phyloP scores from a whole-genome alignment of 2,329 filamentous ascomycete species.

The Penicillium brevicompactum region DNA sequence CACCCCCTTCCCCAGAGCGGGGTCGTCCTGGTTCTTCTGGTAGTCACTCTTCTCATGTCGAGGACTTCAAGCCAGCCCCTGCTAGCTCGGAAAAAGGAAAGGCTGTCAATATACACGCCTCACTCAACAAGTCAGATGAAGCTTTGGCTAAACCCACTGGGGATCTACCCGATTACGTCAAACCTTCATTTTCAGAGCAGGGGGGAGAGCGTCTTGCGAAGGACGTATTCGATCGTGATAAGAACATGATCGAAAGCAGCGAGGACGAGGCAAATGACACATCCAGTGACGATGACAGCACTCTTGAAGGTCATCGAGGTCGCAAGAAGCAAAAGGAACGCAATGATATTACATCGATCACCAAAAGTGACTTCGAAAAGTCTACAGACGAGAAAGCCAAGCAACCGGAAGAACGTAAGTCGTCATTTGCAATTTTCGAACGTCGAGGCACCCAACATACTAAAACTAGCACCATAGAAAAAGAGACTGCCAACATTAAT shows the following conservation, averaged over 20 bases:
- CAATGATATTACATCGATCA: slow-evolving; percentile 28
- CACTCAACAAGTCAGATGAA: slow-evolving; percentile 72
- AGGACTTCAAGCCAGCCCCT: background rate
- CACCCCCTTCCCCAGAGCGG: slow-evolving; percentile 26
- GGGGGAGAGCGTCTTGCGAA: slow-evolving; percentile 64
- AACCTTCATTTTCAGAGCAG: slow-evolving; percentile 44
- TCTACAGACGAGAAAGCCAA: slow-evolving; percentile 56
- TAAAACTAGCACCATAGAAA: slow-evolving; percentile 15
- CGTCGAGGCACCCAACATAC: background rate
- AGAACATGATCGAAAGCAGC: slow-evolving; percentile 64
- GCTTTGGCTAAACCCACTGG: slow-evolving; percentile 67
- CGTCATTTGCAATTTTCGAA: background rate
- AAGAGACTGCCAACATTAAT: slow-evolving; percentile 14
- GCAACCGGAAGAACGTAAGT: slow-evolving; percentile 74
- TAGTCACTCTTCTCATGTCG: slow-evolving; percentile 39
- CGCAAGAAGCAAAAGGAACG: slow-evolving; percentile 28
- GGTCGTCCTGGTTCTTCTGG: slow-evolving; percentile 38
- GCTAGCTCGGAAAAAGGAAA: slow-evolving; percentile 59
- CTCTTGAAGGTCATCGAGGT: slow-evolving; percentile 34
- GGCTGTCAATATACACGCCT: slow-evolving; percentile 67
- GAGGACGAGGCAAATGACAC: slow-evolving; percentile 58
- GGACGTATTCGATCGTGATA: slow-evolving; percentile 69
- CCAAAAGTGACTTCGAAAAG: slow-evolving; percentile 31
- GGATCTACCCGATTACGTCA: slow-evolving; percentile 63
- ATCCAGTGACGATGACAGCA: slow-evolving; percentile 67